phyloP scores from a whole-genome alignment of 179 eudicot species.

The Heliamphora pulchella region DNA sequence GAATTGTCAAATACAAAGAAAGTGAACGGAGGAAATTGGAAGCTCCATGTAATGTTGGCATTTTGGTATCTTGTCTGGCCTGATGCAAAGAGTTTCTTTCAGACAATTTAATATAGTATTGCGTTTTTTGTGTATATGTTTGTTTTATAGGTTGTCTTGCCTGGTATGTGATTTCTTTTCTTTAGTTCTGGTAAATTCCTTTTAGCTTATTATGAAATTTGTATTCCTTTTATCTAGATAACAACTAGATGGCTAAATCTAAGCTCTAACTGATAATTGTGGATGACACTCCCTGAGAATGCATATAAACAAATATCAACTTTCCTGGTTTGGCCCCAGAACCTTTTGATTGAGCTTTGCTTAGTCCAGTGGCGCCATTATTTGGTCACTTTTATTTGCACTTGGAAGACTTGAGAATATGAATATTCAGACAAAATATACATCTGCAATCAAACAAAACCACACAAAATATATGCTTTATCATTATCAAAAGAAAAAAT shows the following conservation, averaged over 20 bases:
- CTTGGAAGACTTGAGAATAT: not conserved
- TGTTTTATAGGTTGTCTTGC: not conserved
- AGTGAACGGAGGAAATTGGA: not conserved
- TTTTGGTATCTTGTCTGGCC: not conserved
- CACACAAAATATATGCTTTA: not conserved
- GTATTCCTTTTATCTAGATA: not conserved
- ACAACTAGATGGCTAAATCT: not conserved
- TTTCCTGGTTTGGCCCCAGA: not conserved
- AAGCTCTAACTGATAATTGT: not conserved
- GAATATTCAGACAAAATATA: not conserved
- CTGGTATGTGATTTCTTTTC: not conserved
- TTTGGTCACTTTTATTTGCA: not conserved
- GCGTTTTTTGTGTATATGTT: not conserved
- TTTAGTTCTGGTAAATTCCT: not conserved
- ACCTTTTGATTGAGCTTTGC: not conserved
- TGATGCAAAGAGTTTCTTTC: conserved; percentile 2
- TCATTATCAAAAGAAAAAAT: not conserved
- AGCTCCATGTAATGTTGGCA: not conserved
- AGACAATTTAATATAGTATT: not conserved
- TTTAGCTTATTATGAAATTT: not conserved
- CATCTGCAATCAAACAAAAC: not conserved
- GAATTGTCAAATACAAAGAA: not conserved
- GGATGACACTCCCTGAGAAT: not conserved
- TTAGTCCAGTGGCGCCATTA: not conserved
- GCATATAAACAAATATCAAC: not conserved